phyloP scores from a whole-genome alignment of 225 moss, liverwort and hornwort genomes.

The Pseudoscleropodium purum region DNA sequence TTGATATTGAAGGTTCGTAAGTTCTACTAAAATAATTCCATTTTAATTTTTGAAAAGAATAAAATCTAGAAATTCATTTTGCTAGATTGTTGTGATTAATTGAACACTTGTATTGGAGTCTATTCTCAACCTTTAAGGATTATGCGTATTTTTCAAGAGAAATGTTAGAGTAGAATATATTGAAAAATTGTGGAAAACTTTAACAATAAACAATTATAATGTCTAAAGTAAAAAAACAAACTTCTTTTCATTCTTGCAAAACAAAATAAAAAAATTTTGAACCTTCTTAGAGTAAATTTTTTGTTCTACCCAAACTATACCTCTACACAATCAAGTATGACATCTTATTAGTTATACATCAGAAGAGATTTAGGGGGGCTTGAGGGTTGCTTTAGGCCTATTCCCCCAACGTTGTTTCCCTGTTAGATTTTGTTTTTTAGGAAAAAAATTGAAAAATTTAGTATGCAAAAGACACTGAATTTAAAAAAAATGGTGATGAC shows the following conservation, averaged over 20 bases:
- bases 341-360: neutral
- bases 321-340: neutral
- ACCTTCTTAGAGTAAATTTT: neutral
- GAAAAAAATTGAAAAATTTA: no score
- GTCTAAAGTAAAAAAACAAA: neutral
- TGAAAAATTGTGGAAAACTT: neutral
- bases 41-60: neutral
- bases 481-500: no score
- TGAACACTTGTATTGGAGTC: neutral
- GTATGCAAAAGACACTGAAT: no score
- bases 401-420: no score
- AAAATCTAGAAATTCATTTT: neutral
- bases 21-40: neutral
- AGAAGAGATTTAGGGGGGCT: no score
- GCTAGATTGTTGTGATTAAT: neutral
- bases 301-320: neutral
- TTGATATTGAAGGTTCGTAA: neutral
- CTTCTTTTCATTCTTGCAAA: neutral
- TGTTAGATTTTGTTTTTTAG: no score
- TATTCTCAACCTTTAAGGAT: neutral
- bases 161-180: neutral
- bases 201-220: no score
- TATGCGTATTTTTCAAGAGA: accelerated
- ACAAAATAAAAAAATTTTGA: neutral
- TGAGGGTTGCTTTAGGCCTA: no score